A percentile compares a stretch with the other conserved stretches of the same genome.
Conservation (phyloP, 2,329 filamentous ascomycete genomes). For the Colletotrichum orchidophilum region DNA sequence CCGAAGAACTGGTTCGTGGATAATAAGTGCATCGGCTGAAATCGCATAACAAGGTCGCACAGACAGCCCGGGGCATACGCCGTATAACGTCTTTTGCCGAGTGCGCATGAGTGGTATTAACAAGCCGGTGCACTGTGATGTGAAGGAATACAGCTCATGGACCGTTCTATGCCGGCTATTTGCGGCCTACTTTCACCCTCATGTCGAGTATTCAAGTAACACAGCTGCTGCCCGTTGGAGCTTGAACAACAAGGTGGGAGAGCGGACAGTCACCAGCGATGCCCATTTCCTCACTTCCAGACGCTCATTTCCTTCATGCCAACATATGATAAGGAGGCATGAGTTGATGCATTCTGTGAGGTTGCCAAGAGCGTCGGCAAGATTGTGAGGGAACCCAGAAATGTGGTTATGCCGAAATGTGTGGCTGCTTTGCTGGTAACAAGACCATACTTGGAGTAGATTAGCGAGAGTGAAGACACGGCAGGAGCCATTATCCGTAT, state of each 20-base stretch:
- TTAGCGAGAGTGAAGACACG: conserved; percentile 29
- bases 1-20: conserved; percentile 22
- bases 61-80: not conserved
- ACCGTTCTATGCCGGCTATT: not conserved
- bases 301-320: not conserved
- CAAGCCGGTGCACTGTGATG: not conserved
- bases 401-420: conserved; percentile 20
- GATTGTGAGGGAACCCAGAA: not conserved
- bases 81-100: conserved; percentile 29
- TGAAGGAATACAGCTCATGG: not conserved
- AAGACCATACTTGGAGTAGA: conserved; percentile 31
- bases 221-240: too few relatives aligned
- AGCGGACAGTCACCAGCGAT: not conserved
- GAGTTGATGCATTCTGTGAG: not conserved
- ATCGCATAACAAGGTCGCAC: conserved; percentile 4
- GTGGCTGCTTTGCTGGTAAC: conserved; percentile 20
- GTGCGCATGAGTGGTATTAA: not conserved
- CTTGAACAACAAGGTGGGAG: not conserved
- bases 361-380: not conserved
- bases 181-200: too few relatives aligned
- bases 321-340: not conserved
- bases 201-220: not conserved
- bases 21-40: conserved; percentile 2
- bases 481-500: conserved; percentile 18
- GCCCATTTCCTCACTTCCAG: not conserved